Evolutionary conservation across 2,329 filamentous ascomycete genomes (phyloP).

Genomic region (Alternaria brassicicola): DNA sequence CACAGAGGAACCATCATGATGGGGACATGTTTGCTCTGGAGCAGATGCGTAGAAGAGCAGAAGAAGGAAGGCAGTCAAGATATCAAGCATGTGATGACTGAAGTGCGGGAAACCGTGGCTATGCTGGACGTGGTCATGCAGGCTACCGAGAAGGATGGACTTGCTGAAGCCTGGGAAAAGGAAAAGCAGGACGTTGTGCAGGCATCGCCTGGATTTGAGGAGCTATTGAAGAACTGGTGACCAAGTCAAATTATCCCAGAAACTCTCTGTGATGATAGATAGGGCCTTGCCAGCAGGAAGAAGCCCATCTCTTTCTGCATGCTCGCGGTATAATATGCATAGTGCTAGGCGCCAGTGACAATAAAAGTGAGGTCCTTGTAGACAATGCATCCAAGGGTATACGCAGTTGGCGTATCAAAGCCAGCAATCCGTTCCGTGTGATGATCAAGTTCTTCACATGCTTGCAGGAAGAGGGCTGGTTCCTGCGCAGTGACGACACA

Average conservation of each 20-base stretch:
- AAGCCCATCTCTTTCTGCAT: background rate
- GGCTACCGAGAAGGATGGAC: slow-evolving; percentile 15
- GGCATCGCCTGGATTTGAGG: slow-evolving; percentile 7
- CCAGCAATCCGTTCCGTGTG: background rate
- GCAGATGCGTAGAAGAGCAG: slow-evolving; percentile 25
- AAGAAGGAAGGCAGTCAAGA: slow-evolving; percentile 26
- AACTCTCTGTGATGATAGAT: background rate
- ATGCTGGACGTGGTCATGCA: slow-evolving; percentile 38
- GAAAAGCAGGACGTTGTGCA: slow-evolving; percentile 23
- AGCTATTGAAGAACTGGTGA: slow-evolving; percentile 19
- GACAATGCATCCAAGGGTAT: background rate
- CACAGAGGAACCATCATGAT: slow-evolving; percentile 70
- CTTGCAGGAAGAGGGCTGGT: background rate
- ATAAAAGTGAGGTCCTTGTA: no score
- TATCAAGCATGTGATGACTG: slow-evolving; percentile 18
- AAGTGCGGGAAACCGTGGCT: slow-evolving; percentile 30
- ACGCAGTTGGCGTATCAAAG: background rate
- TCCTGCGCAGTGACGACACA: slow-evolving; percentile 13
- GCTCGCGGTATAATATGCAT: background rate
- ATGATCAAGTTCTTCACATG: background rate
- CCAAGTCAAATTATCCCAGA: background rate
- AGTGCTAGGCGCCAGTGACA: background rate
- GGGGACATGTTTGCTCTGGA: slow-evolving; percentile 56
- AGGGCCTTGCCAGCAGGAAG: background rate
- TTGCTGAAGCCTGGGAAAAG: slow-evolving; percentile 16